Conservation (phyloP, 1,284 basidiomycete species). For the Ustilago lituana region DNA sequence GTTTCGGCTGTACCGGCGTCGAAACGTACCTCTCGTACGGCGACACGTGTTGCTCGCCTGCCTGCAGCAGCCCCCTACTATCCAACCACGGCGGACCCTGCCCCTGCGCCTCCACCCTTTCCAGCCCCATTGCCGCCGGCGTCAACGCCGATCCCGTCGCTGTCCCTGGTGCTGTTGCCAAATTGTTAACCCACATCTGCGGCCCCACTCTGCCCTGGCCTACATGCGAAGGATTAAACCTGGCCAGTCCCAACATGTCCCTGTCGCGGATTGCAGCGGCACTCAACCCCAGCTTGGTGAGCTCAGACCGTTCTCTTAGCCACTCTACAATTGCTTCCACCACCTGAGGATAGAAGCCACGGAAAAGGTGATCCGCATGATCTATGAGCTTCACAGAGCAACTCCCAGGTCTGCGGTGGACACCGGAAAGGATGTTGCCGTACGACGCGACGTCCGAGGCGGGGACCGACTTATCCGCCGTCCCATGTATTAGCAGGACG, state of each 20-base stretch:
- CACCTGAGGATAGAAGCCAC: conserved; percentile 51
- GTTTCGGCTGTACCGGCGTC: neutral
- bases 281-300: conserved; percentile 36
- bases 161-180: neutral
- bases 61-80: neutral
- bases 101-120: too few species aligned
- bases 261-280: conserved; percentile 34
- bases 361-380: conserved; percentile 53
- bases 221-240: conserved; percentile 21
- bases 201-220: conserved; percentile 9
- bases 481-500: conserved; percentile 51
- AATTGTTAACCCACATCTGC: conserved; percentile 25
- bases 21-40: neutral
- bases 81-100: conserved; percentile 12
- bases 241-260: conserved; percentile 28
- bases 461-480: conserved; percentile 53
- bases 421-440: conserved; percentile 38
- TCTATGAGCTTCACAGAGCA: conserved; percentile 48
- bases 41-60: neutral
- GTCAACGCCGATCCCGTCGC: too few species aligned
- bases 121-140: too few species aligned
- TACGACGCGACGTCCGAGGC: conserved; percentile 42
- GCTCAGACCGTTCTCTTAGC: conserved; percentile 24
- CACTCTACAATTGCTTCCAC: conserved; percentile 48
- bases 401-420: conserved; percentile 31